Percentiles rank a stretch among this genome's conserved stretches.
phyloP scores from a whole-genome alignment of 371 early-diverging fungal genomes.

The Saksenaea vasiformis region DNA sequence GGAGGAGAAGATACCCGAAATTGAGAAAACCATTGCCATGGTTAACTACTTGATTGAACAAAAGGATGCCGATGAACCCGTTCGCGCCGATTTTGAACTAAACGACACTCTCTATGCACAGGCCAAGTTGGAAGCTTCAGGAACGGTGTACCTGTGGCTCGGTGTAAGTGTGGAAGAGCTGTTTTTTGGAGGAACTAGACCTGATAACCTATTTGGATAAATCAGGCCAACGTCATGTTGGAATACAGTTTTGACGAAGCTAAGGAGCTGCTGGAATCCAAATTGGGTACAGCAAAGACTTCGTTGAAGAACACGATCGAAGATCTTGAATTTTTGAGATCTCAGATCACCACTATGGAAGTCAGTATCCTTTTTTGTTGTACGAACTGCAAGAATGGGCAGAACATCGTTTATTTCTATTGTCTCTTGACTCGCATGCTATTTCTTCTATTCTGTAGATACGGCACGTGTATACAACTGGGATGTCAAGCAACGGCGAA shows the following conservation, averaged over 20 bases:
- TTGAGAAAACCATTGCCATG: conserved; percentile 88
- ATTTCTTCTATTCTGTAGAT: conserved; percentile 47
- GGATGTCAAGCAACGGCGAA: conserved; percentile 90
- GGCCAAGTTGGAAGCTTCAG: conserved; percentile 77
- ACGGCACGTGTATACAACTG: conserved; percentile 96
- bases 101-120: conserved; percentile 93
- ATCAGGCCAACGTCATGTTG: conserved; percentile 95
- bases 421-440: conserved; percentile 11
- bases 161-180: conserved; percentile 65
- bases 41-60: conserved; percentile 75
- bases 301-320: conserved; percentile 76
- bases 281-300: conserved; percentile 74
- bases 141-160: conserved; percentile 91
- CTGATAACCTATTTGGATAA: neutral
- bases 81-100: conserved; percentile 88
- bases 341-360: conserved; percentile 98
- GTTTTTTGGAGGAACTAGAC: neutral
- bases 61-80: conserved; percentile 68
- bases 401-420: neutral
- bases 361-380: conserved; percentile 72
- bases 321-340: conserved; percentile 92
- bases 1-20: conserved; percentile 94
- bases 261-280: conserved; percentile 72
- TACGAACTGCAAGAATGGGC: neutral
- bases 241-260: conserved; percentile 95